phyloP scores from a whole-genome alignment of 768 basidiomycete species.

The Termitomyces sp. region DNA sequence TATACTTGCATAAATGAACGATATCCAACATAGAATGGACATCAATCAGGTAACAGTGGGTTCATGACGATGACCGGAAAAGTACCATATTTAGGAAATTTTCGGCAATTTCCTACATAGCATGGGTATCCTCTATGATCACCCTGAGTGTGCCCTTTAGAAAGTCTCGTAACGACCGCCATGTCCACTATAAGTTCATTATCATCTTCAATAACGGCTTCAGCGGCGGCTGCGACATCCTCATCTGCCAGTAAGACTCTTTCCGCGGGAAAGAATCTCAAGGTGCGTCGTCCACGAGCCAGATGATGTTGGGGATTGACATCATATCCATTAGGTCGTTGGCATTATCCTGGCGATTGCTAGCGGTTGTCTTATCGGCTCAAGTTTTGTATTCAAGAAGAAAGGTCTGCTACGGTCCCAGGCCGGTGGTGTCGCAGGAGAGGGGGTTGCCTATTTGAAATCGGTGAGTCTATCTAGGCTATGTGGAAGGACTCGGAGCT shows the following conservation, averaged over 20 bases:
- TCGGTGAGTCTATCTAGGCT: conserved; percentile 49
- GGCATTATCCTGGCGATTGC: conserved; percentile 71
- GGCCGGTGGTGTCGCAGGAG: conserved; percentile 72
- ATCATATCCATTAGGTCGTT: conserved; percentile 46
- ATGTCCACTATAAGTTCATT: conserved; percentile 23
- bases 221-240: conserved; percentile 33
- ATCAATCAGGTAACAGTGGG: background rate
- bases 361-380: conserved; percentile 87
- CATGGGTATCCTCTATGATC: background rate
- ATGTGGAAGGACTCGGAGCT: conserved; percentile 1
- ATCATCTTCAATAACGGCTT: conserved; percentile 26
- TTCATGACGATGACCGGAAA: conserved; percentile 1
- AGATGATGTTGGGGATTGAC: background rate
- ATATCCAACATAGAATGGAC: too few relatives aligned
- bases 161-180: conserved; percentile 15
- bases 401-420: conserved; percentile 81
- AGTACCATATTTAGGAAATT: background rate
- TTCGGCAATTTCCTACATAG: background rate
- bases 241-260: conserved; percentile 30
- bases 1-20: too few relatives aligned
- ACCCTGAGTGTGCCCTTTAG: background rate
- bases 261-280: conserved; percentile 42
- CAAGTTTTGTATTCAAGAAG: conserved; percentile 97
- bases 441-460: conserved; percentile 94
- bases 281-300: conserved; percentile 28